Evolutionary conservation across 805 yeast species (phyloP), one percentile per base, ranked within the genome.

Genomic region (Pichia cephalocereana): DNA sequence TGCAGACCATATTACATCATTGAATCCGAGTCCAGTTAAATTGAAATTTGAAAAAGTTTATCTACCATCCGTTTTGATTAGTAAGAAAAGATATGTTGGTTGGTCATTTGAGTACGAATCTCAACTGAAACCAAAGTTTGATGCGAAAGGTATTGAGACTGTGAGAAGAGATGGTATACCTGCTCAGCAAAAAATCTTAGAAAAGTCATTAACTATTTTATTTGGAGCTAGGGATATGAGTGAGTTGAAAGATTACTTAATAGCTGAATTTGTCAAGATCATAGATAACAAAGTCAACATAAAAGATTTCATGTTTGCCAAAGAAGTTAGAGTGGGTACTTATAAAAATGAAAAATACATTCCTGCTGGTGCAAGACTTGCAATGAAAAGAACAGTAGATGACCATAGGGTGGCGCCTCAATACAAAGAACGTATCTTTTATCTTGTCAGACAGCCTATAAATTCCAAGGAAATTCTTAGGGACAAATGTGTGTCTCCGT

Each of bases 91-190:
- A 41, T 93, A 93, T 59, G 96, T 89, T 18, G 99, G 99, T 0
- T 81, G 82, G 60, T 74, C 84, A 40, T 91, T 75, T 64, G 96
- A 86, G 54, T 57, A 62, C 17, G 75, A 71, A 30, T 66, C 64
- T 15, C 89, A 84, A 54, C 53, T 46, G 3, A 66, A 52, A 8
- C 87, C 96, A 0, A 72, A 65, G 34, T 89, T 93, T 63, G 98
- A 93, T 68, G 97, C 99, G 0, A 93, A 93, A 56, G 99, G 99
- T 2, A 89, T 88, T 12, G 99, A 93, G 60, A 93, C 98, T 0
- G 86, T 93, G 0, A 67, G 99, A 53, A 69, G 99, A 53, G 99
- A 93, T 65, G 98, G 98, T 0, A 84, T 90, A 27, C 95, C 95
- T 0, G 96, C 96, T 0, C 95, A 86, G 54, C 95, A 81, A 64